Evolutionary conservation across 179 eudicot species (phyloP), one percentile per base, ranked within the genome.

Genomic region (Patellifolia procumbens): DNA sequence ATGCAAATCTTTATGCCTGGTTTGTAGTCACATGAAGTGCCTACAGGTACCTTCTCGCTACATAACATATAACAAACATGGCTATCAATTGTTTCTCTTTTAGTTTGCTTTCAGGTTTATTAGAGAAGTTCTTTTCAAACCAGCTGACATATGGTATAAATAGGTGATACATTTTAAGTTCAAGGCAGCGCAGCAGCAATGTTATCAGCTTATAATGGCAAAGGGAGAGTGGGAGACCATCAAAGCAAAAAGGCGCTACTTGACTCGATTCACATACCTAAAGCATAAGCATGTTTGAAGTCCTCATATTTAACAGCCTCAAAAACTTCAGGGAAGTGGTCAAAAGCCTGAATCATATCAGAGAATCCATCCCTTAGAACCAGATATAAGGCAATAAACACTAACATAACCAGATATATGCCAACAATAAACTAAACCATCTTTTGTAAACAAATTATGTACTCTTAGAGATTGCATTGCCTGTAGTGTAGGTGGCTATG

Each of bases 281-380:
- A 74, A 65, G 85, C 89, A 81, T 84, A 88, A 12, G 96, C 96
- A 79, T 89, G 87, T 70, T 34, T 80, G 74, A 91, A 93, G 51
- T 79, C 86, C 52, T 89, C 86, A 56, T 86, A 77, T 42, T 85
- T 81, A 62, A 90, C 83, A 76, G 80, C 87, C 62, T 60, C 75
- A 81, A 87, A 88, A 59, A 67, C 19, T 35, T 80, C 79, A 39
- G 92, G 87, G 73, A 85, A 87, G 34, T 12, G 70, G 66, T 88
- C 87, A 73, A 87, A 74, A 79, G 82, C 89, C 96, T 91, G 89
- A 79, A 75, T 24, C 62, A 67, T 19, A 52, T 19, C 2, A 74
- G 22, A 35, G 31, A 32, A 61, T 61, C 66, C 66, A 26, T 31
- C 19, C 34, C 64, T 61, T 10, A 66, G 0, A 66, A 24, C 8